Percentiles rank a stretch among this genome's conserved stretches.
Evolutionary conservation across 176 grass and related monocot genomes (phyloP).

Genomic region (Zea mays): DNA sequence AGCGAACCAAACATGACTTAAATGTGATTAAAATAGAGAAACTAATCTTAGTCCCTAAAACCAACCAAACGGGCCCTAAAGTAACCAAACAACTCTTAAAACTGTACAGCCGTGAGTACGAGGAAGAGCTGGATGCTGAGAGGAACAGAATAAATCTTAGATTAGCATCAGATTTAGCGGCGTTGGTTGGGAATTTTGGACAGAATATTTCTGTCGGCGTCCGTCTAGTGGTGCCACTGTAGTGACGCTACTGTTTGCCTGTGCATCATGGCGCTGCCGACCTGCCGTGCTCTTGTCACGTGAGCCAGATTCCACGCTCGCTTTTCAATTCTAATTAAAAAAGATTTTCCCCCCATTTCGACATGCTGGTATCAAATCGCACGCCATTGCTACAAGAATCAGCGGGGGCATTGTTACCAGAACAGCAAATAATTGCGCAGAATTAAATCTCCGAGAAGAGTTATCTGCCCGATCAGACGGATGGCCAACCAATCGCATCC

Average conservation of each 20-base stretch:
- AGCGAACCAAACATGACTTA: too few species aligned
- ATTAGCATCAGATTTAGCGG: slow-evolving; percentile 10
- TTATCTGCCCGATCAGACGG: background rate
- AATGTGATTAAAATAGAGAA: too few species aligned
- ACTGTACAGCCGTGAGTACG: background rate
- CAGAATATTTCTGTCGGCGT: slow-evolving; percentile 33
- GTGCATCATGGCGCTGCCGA: background rate
- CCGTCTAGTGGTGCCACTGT: background rate
- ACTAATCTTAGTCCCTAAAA: too few species aligned
- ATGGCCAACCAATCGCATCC: background rate
- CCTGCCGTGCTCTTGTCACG: slow-evolving; percentile 4
- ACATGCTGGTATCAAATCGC: background rate
- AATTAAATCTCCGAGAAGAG: background rate
- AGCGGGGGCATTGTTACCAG: background rate
- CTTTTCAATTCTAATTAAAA: background rate
- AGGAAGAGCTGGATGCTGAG: background rate
- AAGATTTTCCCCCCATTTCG: background rate
- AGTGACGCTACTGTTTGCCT: background rate
- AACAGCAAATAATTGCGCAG: background rate
- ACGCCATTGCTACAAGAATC: background rate
- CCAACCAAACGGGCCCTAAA: too few species aligned
- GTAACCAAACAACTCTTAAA: too few species aligned
- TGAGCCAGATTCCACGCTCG: background rate
- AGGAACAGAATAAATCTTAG: slow-evolving; percentile 5
- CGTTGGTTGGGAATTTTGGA: slow-evolving; percentile 21